Evolutionary conservation across 2,329 filamentous ascomycete species (phyloP), one percentile per base, ranked within the genome.

Genomic region (Thelonectria discophora): DNA sequence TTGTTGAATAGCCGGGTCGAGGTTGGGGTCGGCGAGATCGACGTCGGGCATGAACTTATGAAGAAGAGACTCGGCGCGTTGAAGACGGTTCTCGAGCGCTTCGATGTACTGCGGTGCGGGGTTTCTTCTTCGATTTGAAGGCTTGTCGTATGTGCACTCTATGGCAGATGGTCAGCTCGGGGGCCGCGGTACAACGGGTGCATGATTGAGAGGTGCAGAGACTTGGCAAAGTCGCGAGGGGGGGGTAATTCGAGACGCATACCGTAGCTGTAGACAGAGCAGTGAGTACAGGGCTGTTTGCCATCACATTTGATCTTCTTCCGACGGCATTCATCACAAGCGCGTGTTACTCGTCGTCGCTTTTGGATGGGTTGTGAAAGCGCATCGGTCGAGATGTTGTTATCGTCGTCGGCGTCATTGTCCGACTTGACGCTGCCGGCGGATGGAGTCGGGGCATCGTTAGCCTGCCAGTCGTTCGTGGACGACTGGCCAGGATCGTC

Each of bases 241-340:
- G 57, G 59, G 37, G 21, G 52, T 30, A 51, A 45, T 43, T 54
- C 18, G 50, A 20, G 37, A 32, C 34, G 46, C 64, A 74, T 84
- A 97, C 95, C 94, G 82, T 99, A 99, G 76, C 93, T 97, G 78
- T 99, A 99, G 51, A 98, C 93, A 11, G 94, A 97, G 77, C 95
- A 99, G 78, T 98, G 95, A 0, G 94, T 97, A 78, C 92, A 95
- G 10, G 92, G 92, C 75, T 94, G 91, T 76, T 93, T 93, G 69
- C 91, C 91, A 75, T 94, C 91, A 70, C 91, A 94, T 75, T 94
- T 94, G 73, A 94, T 94, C 78, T 94, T 94, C 76, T 94, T 94
- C 68, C 91, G 85, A 59, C 91, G 86, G 74, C 91, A 94, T 76
- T 94, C 90, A 70, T 93, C 91, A 77, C 91, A 94, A 42, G 91